phyloP scores from a whole-genome alignment of 352 stramenopile genomes.

The Blastocystis sp. region DNA sequence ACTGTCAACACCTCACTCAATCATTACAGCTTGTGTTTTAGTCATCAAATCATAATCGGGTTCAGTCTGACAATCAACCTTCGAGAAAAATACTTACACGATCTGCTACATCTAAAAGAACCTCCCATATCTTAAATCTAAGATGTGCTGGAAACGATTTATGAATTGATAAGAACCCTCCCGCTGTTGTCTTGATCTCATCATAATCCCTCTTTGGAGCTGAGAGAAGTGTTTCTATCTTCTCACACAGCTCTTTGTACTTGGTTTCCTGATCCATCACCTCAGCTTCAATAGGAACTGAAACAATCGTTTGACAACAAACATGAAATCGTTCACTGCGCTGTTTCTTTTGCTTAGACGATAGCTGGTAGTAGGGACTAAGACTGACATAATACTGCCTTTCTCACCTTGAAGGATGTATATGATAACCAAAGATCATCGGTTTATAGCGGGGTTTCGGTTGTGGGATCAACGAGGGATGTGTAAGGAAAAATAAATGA shows the following conservation, averaged over 20 bases:
- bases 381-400: not conserved
- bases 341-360: not conserved
- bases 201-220: conserved; percentile 15
- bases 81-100: not conserved
- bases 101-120: conserved; percentile 51
- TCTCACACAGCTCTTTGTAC: conserved; percentile 44
- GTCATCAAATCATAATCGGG: conserved; percentile 59
- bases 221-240: conserved; percentile 13
- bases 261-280: conserved; percentile 48
- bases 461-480: not conserved
- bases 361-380: conserved; percentile 20
- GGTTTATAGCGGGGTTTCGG: not conserved
- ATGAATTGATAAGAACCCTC: conserved; percentile 39
- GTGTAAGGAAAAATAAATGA: not conserved
- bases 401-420: conserved; percentile 1
- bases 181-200: conserved; percentile 50
- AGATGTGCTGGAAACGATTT: conserved; percentile 49
- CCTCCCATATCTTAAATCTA: conserved; percentile 55
- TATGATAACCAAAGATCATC: conserved; percentile 5
- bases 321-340: not conserved
- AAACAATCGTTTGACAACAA: not conserved
- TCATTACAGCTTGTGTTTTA: conserved; percentile 33
- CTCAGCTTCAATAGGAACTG: not conserved
- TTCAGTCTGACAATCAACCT: conserved; percentile 17
- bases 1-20: not conserved